Evolutionary conservation across 345 rosid genomes (phyloP), one percentile per base, ranked within the genome.

Genomic region (Salix suchowensis): DNA sequence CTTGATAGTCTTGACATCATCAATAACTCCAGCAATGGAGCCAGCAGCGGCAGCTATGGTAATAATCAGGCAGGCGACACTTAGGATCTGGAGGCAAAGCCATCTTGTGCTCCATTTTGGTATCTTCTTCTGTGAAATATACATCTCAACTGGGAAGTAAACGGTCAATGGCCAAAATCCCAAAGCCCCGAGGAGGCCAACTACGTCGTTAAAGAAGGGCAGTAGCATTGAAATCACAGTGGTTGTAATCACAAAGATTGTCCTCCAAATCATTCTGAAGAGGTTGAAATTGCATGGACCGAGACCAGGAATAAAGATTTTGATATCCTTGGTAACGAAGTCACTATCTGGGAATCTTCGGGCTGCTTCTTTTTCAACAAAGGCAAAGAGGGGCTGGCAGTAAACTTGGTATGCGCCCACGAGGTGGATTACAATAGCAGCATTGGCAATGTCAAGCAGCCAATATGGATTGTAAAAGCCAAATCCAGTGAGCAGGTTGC

Each of bases 131-230:
- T 88, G 96, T 6, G 44, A 78, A 69, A 93, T 88, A 76, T 91
- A 95, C 98, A 95, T 93, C 83, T 95, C 94, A 23, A 95, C 90
- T 0, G 98, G 98, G 82, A 90, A 92, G 61, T 91, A 92, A 3
- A 94, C 98, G 0, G 97, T 90, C 21, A 95, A 68, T 14, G 98
- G 98, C 97, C 98, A 95, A 68, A 91, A 95, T 66, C 94, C 98
- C 0, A 95, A 73, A 1, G 98, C 98, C 10, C 98, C 98, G 21
- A 95, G 91, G 12, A 95, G 84, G 34, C 97, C 93, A 5, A 93
- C 96, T 0, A 91, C 81, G 69, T 88, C 94, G 19, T 88, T 89
- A 70, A 95, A 95, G 88, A 93, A 93, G 7, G 98, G 98, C 66
- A 91, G 85, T 18, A 93, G 81, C 98, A 95, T 91, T 11, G 98